Evolutionary conservation across 805 yeast species (phyloP), one percentile per base, ranked within the genome.

Genomic region (Candida adriatica): DNA sequence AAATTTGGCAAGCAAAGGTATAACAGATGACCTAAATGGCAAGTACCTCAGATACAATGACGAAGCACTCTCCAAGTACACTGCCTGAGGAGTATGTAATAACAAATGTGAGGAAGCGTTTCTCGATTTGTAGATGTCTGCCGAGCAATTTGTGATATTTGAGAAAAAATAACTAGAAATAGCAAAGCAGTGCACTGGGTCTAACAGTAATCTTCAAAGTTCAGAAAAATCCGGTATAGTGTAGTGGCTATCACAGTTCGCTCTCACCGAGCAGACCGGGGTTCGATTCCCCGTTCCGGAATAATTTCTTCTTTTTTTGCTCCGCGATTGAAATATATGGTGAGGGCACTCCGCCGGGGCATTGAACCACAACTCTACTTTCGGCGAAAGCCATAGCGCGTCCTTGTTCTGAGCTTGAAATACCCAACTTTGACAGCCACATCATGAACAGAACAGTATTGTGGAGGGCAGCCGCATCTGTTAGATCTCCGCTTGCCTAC

Each of bases 31-130:
- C 1, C 48, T 85, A 23, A 77, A 75, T 36, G 97, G 96, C 1
- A 52, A 64, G 39, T 84, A 76, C 49, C 47, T 79, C 31, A 63
- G 95, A 36, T 83, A 73, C 50, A 63, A 64, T 42, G 84, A 75
- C 36, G 40, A 35, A 2, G 34, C 30, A 13, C 37, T 59, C 24
- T 31, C 28, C 5, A 16, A 30, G 14, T 37, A 37, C 38, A 16
- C 35, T 25, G 10, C 8, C 22, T 19, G 8, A 8, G 11, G 8
- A 19, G 8, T 19, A 19, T 11, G 11, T 8, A 8, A 19, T 11
- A 19, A 11, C 22, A 19, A 19, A 19, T 19, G 11, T 19, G 11
- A 19, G 11, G 22, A 19, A 11, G 22, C 10, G 22, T 19, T 8
- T 11, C 8, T 11, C 8, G 8, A 19, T 19, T 19, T 19, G 8